Evolutionary conservation across 441 rosid genomes (phyloP), one percentile per base, ranked within the genome.

Genomic region (Capsella rubella): DNA sequence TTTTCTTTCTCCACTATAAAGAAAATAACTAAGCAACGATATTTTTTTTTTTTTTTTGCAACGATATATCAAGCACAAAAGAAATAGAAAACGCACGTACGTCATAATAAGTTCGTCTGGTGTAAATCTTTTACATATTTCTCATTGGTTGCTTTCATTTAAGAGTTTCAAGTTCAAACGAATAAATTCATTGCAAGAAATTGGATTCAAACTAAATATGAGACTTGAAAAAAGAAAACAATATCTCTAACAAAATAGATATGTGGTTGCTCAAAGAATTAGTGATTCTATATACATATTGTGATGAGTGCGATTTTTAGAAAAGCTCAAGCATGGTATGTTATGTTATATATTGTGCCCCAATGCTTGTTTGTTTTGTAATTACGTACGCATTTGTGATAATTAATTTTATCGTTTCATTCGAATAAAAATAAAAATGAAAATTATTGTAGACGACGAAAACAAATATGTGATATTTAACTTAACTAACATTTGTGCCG

Each of bases 61-160:
- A 49, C 52, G 46, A 57, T 57, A 37, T 37, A 21, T 16, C 27
- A 21, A 1, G 25, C 25, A 21, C 25, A 21, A 21, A 21, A 21
- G 25, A 21, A 21, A 21, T 21, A 21, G 25, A 21, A 21, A 21
- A 35, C 25, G 34, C 39, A 37, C 40, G 40, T 37, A 37, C 40
- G 40, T 37, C 1, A 37, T 37, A 8, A 35, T 8, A 37, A 37
- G 40, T 13, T 43, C 15, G 42, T 57, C 27, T 28, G 43, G 55
- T 46, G 68, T 51, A 40, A 15, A 59, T 74, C 78, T 16, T 74
- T 67, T 67, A 8, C 32, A 60, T 66, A 59, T 21, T 59, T 74
- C 16, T 67, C 32, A 74, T 74, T 74, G 63, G 73, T 60, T 74
- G 55, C 31, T 29, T 65, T 15, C 16, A 3, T 34, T 3, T 3